Percentiles rank a stretch among this genome's conserved stretches.
Conservation (phyloP, 345 rosid species). For the Populus ilicifolia region DNA sequence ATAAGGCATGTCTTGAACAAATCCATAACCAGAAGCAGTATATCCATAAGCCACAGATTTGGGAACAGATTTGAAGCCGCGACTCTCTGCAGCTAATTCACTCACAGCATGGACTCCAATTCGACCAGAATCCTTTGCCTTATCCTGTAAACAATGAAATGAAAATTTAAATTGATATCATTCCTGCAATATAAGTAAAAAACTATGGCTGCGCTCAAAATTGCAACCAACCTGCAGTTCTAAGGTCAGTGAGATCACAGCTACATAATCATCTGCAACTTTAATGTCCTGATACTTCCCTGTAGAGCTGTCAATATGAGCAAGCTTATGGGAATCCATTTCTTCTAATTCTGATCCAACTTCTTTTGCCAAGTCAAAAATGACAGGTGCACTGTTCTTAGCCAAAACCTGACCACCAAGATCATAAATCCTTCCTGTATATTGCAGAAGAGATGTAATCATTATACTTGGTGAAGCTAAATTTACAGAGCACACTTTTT, state of each 20-base stretch:
- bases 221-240: conserved; percentile 52
- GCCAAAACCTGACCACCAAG: conserved; percentile 77
- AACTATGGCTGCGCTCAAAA: not conserved
- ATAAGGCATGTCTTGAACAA: conserved; percentile 64
- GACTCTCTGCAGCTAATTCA: conserved; percentile 49
- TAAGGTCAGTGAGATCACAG: conserved; percentile 50
- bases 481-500: not conserved
- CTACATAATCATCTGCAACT: conserved; percentile 61
- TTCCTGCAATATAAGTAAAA: not conserved
- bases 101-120: conserved; percentile 61
- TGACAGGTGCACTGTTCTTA: conserved; percentile 58
- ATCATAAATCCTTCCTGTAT: conserved; percentile 56
- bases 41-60: conserved; percentile 62
- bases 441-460: not conserved
- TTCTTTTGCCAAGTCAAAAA: conserved; percentile 60
- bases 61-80: conserved; percentile 48
- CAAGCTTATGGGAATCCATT: conserved; percentile 66
- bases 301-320: conserved; percentile 48
- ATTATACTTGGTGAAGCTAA: not conserved
- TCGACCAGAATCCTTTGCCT: conserved; percentile 44
- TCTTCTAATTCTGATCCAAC: conserved; percentile 47
- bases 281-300: conserved; percentile 50
- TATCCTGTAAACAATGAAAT: conserved; percentile 37
- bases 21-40: conserved; percentile 73
- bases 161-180: not conserved